Evolutionary conservation across 768 basidiomycete species (phyloP).

Genomic region (Suillus alpinus): DNA sequence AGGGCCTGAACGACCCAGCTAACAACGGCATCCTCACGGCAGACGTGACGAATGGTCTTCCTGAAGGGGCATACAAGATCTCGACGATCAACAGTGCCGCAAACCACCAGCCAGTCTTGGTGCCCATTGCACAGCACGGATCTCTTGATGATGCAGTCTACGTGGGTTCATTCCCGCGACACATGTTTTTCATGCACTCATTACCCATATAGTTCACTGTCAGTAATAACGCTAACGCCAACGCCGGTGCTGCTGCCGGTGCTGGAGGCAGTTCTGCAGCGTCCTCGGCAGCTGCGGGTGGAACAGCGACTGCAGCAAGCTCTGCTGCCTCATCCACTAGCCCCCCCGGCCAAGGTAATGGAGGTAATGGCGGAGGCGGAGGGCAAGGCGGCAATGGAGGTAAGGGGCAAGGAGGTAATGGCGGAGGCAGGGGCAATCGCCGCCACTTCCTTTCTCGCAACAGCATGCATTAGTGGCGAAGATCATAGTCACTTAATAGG

Average conservation of each 20-base stretch:
- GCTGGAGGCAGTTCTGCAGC: conserved; percentile 7
- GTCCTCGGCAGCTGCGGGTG: neutral
- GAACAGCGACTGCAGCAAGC: neutral
- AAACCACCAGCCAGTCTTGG: conserved; percentile 60
- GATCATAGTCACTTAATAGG: conserved; percentile 7
- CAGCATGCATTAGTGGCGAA: conserved; percentile 10
- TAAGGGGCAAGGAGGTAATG: conserved; percentile 5
- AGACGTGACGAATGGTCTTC: conserved; percentile 51
- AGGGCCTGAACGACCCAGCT: conserved; percentile 44
- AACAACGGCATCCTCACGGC: conserved; percentile 47
- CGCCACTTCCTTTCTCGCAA: conserved; percentile 21
- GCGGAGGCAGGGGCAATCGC: conserved; percentile 13
- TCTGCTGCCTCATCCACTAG: conserved; percentile 3
- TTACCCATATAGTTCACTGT: conserved; percentile 32
- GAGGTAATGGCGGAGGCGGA: conserved; percentile 3
- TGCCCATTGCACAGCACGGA: conserved; percentile 61
- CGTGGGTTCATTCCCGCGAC: conserved; percentile 34
- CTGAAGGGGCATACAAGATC: conserved; percentile 57
- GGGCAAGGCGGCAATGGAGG: conserved; percentile 1
- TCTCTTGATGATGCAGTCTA: conserved; percentile 58
- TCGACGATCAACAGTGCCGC: conserved; percentile 54
- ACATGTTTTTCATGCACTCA: conserved; percentile 6
- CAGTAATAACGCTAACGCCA: conserved; percentile 10
- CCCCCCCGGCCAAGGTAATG: neutral
- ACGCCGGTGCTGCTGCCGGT: conserved; percentile 1